Evolutionary conservation across 2,329 filamentous ascomycete genomes (phyloP).

Genomic region (Talaromyces sp.): DNA sequence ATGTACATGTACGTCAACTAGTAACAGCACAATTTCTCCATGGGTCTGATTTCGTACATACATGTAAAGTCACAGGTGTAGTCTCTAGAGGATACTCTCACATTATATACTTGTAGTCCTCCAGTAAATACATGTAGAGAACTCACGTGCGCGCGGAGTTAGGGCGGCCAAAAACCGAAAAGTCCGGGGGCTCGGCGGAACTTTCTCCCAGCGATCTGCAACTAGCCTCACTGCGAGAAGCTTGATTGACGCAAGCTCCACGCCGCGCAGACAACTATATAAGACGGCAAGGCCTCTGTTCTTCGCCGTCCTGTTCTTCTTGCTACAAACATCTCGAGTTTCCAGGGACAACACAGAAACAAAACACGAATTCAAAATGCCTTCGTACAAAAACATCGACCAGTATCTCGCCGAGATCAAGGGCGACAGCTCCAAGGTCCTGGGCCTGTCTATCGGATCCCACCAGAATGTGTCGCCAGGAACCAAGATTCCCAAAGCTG

Average conservation of each 20-base stretch:
- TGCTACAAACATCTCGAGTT: not conserved
- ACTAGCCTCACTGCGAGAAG: not conserved
- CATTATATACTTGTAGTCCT: too few relatives aligned
- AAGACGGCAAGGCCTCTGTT: not conserved
- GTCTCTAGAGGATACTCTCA: not conserved
- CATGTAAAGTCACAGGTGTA: too few relatives aligned
- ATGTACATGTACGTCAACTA: not conserved
- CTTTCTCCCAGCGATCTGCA: not conserved
- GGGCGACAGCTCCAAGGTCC: conserved; percentile 27
- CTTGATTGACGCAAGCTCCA: not conserved
- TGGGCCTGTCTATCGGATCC: conserved; percentile 25
- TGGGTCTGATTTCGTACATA: too few relatives aligned
- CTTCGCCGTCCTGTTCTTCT: not conserved
- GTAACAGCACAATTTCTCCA: too few relatives aligned
- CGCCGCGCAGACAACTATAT: not conserved
- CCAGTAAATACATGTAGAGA: too few relatives aligned
- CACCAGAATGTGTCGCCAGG: conserved; percentile 24
- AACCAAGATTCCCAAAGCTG: conserved; percentile 25
- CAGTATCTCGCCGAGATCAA: conserved; percentile 21
- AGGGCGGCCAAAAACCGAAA: conserved; percentile 5
- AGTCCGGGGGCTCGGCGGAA: conserved; percentile 2
- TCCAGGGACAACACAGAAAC: not conserved
- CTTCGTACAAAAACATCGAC: conserved; percentile 14
- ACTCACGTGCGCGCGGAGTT: not conserved
- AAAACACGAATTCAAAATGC: conserved; percentile 12